These are phyloP conservation scores for Pleurotus sapidus DNA, from an alignment of 768 basidiomycete genomes.

Conservation along the genomic window DNA sequence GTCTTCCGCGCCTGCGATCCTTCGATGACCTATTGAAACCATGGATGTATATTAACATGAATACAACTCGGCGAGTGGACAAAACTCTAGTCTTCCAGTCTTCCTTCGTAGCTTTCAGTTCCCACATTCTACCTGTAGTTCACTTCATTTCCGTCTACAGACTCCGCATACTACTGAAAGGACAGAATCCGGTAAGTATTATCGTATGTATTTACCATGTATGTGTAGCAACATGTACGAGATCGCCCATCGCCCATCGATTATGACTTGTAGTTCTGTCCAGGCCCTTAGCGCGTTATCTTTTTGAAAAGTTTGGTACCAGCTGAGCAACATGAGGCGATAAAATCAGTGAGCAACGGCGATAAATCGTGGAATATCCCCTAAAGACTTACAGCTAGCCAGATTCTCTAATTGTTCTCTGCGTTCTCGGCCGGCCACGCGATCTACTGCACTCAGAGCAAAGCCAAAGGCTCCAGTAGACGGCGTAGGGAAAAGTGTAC, in stretches of 20 bases:
- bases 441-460: conserved; percentile 53
- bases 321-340: conserved; percentile 17
- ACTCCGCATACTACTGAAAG: no score
- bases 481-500: conserved; percentile 26
- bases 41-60: neutral
- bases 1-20: neutral
- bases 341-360: conserved; percentile 11
- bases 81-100: neutral
- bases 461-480: conserved; percentile 31
- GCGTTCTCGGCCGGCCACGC: conserved; percentile 49
- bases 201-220: no score
- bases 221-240: no score
- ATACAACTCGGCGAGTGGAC: neutral
- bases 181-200: no score
- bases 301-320: conserved; percentile 36
- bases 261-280: no score
- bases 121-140: neutral
- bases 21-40: neutral
- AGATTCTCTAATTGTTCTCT: conserved; percentile 48
- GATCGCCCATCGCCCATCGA: no score
- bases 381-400: conserved; percentile 45
- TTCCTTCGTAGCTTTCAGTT: neutral
- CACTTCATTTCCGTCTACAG: neutral
- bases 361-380: neutral
- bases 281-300: conserved; percentile 3